These are phyloP conservation scores for Quercus lobata DNA, from an alignment of 331 rosid genomes.

Conservation along the genomic window DNA sequence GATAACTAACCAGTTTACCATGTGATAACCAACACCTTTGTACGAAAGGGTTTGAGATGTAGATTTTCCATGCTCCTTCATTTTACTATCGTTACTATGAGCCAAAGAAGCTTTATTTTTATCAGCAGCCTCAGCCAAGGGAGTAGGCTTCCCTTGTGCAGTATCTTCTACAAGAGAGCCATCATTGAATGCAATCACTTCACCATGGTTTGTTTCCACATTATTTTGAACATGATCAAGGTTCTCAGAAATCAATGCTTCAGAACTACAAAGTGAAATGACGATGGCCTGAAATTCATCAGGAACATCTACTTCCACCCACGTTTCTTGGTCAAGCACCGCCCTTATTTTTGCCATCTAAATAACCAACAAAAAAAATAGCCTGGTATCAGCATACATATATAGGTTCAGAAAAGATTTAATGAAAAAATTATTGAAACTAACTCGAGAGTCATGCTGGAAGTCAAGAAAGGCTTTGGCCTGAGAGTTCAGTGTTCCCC, in stretches of 20 bases:
- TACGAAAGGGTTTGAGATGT: constrained; percentile 64
- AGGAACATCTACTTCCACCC: constrained; percentile 99
- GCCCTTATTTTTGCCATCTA: constrained; percentile 95
- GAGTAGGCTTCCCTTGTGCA: constrained; percentile 20
- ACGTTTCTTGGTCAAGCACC: constrained; percentile 96
- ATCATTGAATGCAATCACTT: constrained; percentile 36
- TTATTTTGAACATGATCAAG: constrained; percentile 49
- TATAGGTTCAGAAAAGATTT: neutral
- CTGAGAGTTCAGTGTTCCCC: constrained; percentile 95
- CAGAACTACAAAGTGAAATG: constrained; percentile 47
- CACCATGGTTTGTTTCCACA: constrained; percentile 30
- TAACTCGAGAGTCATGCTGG: constrained; percentile 98
- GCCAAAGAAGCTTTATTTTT: constrained; percentile 43
- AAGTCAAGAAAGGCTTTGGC: constrained; percentile 96
- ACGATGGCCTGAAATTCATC: constrained; percentile 91
- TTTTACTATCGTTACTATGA: constrained; percentile 43
- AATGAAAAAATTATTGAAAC: constrained; percentile 20
- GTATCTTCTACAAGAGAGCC: constrained; percentile 25
- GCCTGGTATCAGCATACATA: constrained; percentile 5
- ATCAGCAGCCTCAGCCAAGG: constrained; percentile 21
- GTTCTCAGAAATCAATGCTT: constrained; percentile 43
- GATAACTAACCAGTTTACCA: constrained; percentile 98
- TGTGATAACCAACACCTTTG: constrained; percentile 85
- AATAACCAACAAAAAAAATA: constrained; percentile 34
- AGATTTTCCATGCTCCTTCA: constrained; percentile 72